Percentiles rank a stretch among this genome's conserved stretches.
These are phyloP conservation scores for Ceratobasidium sp. DNA, from an alignment of 1,284 basidiomycete genomes.

Conservation along the genomic window DNA sequence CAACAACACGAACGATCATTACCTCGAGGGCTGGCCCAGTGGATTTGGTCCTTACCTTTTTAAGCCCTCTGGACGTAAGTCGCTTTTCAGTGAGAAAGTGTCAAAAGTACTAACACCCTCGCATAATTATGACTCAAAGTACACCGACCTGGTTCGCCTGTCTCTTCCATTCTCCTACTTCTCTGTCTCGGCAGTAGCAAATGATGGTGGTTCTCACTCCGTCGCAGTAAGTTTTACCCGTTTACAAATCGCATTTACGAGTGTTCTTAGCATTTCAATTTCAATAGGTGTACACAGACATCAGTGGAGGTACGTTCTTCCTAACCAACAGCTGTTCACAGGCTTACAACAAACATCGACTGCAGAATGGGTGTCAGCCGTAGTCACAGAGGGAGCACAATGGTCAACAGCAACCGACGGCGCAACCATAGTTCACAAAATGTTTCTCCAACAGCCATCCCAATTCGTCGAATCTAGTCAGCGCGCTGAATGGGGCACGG, in stretches of 20 bases:
- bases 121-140: slow-evolving; percentile 40
- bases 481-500: slow-evolving; percentile 69
- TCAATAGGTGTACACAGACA: slow-evolving; percentile 64
- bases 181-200: slow-evolving; percentile 64
- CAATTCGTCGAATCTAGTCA: slow-evolving; percentile 65
- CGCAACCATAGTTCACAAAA: slow-evolving; percentile 63
- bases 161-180: slow-evolving; percentile 72
- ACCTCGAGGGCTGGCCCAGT: slow-evolving; percentile 68
- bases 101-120: not conserved
- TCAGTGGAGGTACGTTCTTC: slow-evolving; percentile 39
- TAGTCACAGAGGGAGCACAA: slow-evolving; percentile 64
- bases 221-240: slow-evolving; percentile 51
- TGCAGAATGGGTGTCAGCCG: slow-evolving; percentile 63
- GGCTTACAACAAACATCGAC: too few relatives aligned
- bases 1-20: slow-evolving; percentile 70
- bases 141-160: slow-evolving; percentile 55
- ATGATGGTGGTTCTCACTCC: slow-evolving; percentile 63
- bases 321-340: too few relatives aligned
- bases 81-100: slow-evolving; percentile 46
- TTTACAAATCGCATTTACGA: not conserved
- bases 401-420: slow-evolving; percentile 55
- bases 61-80: slow-evolving; percentile 67
- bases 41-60: slow-evolving; percentile 67
- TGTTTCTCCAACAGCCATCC: slow-evolving; percentile 62
- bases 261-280: too few relatives aligned